phyloP scores from a whole-genome alignment of 495 filamentous ascomycete genomes.

The Penicillium angulare region DNA sequence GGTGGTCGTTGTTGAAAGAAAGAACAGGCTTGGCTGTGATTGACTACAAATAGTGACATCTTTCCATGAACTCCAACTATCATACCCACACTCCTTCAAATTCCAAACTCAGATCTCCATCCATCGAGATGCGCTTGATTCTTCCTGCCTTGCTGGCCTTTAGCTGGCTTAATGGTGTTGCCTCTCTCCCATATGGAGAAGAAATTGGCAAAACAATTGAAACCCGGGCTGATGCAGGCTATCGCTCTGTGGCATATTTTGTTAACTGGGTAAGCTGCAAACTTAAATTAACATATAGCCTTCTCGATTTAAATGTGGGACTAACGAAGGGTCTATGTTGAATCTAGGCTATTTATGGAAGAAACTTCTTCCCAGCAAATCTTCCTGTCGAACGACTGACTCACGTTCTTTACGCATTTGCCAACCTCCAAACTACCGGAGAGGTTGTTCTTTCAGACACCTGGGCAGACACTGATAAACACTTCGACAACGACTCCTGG shows the following conservation, averaged over 20 bases:
- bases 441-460: slow-evolving; percentile 79
- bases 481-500: slow-evolving; percentile 76
- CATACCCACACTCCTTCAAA: too few relatives aligned
- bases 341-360: slow-evolving; percentile 66
- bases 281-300: too few relatives aligned
- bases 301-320: too few relatives aligned
- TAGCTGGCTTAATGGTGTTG: slow-evolving; percentile 13
- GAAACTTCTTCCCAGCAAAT: slow-evolving; percentile 72
- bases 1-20: too few relatives aligned
- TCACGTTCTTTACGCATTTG: slow-evolving; percentile 85
- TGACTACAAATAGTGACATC: background rate
- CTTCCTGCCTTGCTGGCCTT: slow-evolving; percentile 12
- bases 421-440: slow-evolving; percentile 62
- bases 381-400: slow-evolving; percentile 74
- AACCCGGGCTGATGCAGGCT: slow-evolving; percentile 34
- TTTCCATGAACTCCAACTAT: too few relatives aligned
- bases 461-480: slow-evolving; percentile 74
- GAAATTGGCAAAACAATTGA: slow-evolving; percentile 7
- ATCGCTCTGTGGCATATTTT: slow-evolving; percentile 77
- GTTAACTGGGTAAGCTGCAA: slow-evolving; percentile 76
- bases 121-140: slow-evolving; percentile 17
- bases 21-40: too few relatives aligned
- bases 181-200: slow-evolving; percentile 2
- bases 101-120: too few relatives aligned
- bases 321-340: too few relatives aligned